These are phyloP conservation scores for Durusdinium trenchii DNA, from an alignment of 73 alveolate species.

Conservation along the genomic window DNA sequence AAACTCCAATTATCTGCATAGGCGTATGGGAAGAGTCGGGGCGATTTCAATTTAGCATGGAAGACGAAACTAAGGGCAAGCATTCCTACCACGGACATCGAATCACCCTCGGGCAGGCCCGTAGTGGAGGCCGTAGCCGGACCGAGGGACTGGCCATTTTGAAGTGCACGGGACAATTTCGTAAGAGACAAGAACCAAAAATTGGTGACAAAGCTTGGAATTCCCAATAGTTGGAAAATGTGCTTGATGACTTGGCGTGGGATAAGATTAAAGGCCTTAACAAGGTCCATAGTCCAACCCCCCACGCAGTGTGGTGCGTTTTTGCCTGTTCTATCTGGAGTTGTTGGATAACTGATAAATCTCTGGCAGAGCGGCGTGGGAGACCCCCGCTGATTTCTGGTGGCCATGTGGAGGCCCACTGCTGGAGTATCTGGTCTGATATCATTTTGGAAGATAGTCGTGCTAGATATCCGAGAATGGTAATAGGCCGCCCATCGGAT, in stretches of 20 bases:
- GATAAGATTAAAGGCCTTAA: not conserved
- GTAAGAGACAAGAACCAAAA: not conserved
- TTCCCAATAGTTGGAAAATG: not conserved
- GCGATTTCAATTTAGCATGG: not conserved
- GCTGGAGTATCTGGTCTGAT: not conserved
- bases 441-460: not conserved
- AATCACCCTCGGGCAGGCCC: too few relatives aligned
- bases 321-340: not conserved
- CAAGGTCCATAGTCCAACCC: not conserved
- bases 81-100: not conserved
- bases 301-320: not conserved
- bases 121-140: not conserved
- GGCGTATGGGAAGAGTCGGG: not conserved
- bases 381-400: not conserved
- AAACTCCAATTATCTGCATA: not conserved
- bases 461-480: not conserved
- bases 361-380: not conserved
- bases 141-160: not conserved
- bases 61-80: not conserved
- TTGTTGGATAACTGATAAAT: not conserved
- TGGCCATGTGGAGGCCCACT: not conserved
- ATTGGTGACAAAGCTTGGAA: not conserved
- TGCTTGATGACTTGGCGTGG: not conserved
- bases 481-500: not conserved
- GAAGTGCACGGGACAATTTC: not conserved